Conservation (phyloP, 2,329 filamentous ascomycete genomes). For the Phaeoacremonium minimum region DNA sequence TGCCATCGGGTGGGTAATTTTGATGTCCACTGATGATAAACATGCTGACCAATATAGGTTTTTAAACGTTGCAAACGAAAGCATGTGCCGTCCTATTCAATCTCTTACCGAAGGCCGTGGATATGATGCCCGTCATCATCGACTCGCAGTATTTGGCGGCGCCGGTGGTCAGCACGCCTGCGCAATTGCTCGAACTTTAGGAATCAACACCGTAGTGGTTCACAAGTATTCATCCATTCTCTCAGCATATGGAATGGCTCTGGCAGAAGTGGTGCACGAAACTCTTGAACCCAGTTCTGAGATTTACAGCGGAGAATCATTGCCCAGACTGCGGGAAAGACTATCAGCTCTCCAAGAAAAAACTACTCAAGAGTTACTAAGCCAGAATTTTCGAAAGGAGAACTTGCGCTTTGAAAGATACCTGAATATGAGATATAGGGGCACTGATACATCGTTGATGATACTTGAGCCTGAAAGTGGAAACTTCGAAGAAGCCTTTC, state of each 20-base stretch:
- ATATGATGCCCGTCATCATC: slow-evolving; percentile 49
- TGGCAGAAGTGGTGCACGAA: slow-evolving; percentile 7
- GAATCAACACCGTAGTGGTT: slow-evolving; percentile 1
- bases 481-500: slow-evolving; percentile 14
- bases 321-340: background rate
- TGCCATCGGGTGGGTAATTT: slow-evolving; percentile 2
- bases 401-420: slow-evolving; percentile 31
- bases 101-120: slow-evolving; percentile 3
- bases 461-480: background rate
- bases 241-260: slow-evolving; percentile 6
- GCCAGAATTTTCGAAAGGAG: slow-evolving; percentile 31
- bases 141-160: slow-evolving; percentile 49
- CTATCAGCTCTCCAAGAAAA: slow-evolving; percentile 30
- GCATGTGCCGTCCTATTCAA: slow-evolving; percentile 6
- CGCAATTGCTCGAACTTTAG: slow-evolving; percentile 3
- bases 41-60: too few relatives aligned
- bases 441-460: slow-evolving; percentile 28
- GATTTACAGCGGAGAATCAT: background rate
- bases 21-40: background rate
- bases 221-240: slow-evolving; percentile 7
- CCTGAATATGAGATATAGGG: slow-evolving; percentile 27
- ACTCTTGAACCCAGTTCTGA: background rate
- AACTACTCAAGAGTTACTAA: slow-evolving; percentile 23
- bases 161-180: slow-evolving; percentile 6
- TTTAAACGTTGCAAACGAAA: slow-evolving; percentile 4